Percentiles rank a stretch among this genome's conserved stretches.
These are phyloP conservation scores for Fusarium longipes DNA, from an alignment of 2,329 filamentous ascomycete species.

Conservation along the genomic window DNA sequence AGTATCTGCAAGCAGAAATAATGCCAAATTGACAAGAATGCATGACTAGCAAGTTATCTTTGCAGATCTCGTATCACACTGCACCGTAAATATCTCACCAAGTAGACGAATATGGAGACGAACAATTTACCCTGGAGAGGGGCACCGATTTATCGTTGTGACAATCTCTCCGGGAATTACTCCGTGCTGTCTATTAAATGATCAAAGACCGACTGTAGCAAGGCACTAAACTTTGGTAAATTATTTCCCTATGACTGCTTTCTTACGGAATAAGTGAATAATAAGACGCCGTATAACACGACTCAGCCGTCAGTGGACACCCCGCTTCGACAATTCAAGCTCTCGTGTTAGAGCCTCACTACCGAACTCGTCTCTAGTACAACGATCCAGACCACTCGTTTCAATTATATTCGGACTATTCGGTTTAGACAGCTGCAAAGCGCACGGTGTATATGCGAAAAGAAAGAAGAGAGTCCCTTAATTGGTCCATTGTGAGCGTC, in stretches of 20 bases:
- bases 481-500: constrained; percentile 24
- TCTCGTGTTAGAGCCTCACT: constrained; percentile 12
- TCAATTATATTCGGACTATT: background rate
- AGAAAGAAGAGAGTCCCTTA: constrained; percentile 1
- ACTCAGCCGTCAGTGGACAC: background rate
- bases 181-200: constrained; percentile 41
- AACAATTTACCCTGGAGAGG: constrained; percentile 39
- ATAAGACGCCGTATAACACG: constrained; percentile 6
- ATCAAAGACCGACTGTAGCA: constrained; percentile 17
- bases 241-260: constrained; percentile 8
- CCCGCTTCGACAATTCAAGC: constrained; percentile 15
- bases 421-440: background rate
- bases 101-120: background rate
- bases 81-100: constrained; percentile 11
- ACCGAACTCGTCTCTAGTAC: background rate
- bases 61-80: constrained; percentile 6
- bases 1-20: background rate
- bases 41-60: background rate
- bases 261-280: background rate
- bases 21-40: background rate
- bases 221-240: background rate
- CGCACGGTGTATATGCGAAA: background rate
- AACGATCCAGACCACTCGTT: background rate
- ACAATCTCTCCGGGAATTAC: constrained; percentile 47
- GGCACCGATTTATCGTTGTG: constrained; percentile 30